These are phyloP conservation scores for Erucastrum elatum DNA, from an alignment of 345 rosid genomes.

Conservation along the genomic window DNA sequence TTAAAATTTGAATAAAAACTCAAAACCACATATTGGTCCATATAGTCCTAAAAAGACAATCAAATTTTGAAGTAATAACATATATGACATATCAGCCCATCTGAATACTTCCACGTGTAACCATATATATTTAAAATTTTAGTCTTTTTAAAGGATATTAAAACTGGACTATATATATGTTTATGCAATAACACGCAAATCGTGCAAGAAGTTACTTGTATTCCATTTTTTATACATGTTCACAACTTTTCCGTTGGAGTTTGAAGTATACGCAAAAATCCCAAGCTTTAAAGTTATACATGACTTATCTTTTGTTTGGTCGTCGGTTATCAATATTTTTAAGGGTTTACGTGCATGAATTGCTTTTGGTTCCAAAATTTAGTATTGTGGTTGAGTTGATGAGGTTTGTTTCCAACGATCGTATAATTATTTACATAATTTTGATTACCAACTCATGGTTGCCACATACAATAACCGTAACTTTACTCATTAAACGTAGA, in stretches of 20 bases:
- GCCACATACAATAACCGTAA: background rate
- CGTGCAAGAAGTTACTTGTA: slow-evolving; percentile 12
- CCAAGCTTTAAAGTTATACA: background rate
- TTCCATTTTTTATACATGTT: slow-evolving; percentile 6
- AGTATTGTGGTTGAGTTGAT: background rate
- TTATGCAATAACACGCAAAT: slow-evolving; percentile 19
- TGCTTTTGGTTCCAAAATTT: background rate
- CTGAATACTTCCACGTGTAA: background rate
- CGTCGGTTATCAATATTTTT: background rate
- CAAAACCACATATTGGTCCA: background rate
- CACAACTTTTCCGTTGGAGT: slow-evolving; percentile 28
- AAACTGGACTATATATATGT: background rate
- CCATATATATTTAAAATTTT: background rate
- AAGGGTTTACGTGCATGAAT: background rate
- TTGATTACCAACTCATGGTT: background rate
- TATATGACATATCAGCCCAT: background rate
- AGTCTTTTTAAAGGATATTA: background rate
- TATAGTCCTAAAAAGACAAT: background rate
- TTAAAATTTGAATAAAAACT: background rate
- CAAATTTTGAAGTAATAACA: background rate
- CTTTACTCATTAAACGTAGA: slow-evolving; percentile 1
- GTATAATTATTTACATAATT: background rate
- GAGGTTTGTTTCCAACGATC: background rate
- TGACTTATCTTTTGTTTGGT: background rate
- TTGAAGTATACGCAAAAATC: slow-evolving; percentile 25